Evolutionary conservation across 73 alveolate species (phyloP), one percentile per base, ranked within the genome.

Genomic region (Symbiodinium pilosum): DNA sequence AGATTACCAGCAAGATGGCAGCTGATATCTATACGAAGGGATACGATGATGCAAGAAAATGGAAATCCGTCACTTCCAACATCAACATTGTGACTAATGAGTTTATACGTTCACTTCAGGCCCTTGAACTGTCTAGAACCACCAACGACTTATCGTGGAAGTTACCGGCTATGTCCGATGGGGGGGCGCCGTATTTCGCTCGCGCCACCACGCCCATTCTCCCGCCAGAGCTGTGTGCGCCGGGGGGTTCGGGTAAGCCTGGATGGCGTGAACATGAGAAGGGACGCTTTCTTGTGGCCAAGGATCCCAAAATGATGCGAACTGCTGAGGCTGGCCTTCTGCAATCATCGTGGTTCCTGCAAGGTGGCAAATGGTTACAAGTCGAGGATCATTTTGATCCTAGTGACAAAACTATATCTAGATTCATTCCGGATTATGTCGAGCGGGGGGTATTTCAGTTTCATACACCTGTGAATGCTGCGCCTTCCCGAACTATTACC

Each of bases 21-120:
- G 93, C 93, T 7, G 93, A 86, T 21, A 86, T 86, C 2, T 52
- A 51, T 21, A 86, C 83, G 34, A 86, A 86, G 38, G 77, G 47
- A 1, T 86, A 47, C 51, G n/a, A 16, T 47, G 43, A 44, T 21
- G 40, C 77, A 5, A 18, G 30, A 28, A 24, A 32, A 12, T 86
- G 93, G 93, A 44, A 43, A 6, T 41, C 26, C 9, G 93, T 83
- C 36, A 47, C 83, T n/a, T 26, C 34, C 52, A 18, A 47, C 21
- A 86, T 86, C 93, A 44, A 51, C 71, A 21, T 86, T 0, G 11
- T 86, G 38, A 36, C n/a, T n/a, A 47, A 43, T 26, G n/a, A 7
- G 24, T 40, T 41, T 11, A 4, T 86, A 3, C 21, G 40, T 3
- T 14, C 43, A 34, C 14, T 30, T 1, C 83, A 86, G 18, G 3